Conservation (phyloP, 2,329 filamentous ascomycete genomes). For the Gnomoniopsis smithogilvyi region DNA sequence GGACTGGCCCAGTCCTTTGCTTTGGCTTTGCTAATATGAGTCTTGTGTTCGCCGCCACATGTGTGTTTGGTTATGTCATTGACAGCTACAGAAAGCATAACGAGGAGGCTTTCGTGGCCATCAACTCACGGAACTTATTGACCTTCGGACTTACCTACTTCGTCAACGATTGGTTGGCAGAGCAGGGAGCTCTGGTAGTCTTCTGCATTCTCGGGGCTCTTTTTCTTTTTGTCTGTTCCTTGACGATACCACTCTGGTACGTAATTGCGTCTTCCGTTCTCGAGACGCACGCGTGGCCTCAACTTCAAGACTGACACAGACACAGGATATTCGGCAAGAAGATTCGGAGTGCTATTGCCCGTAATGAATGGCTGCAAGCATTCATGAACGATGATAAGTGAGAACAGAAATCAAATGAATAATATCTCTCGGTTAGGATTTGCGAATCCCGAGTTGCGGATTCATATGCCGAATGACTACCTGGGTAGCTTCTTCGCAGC, state of each 20-base stretch:
- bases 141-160: conserved; percentile 45
- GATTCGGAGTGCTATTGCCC: conserved; percentile 38
- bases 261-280: conserved; percentile 34
- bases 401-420: too few species aligned
- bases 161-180: conserved; percentile 22
- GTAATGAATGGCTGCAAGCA: conserved; percentile 32
- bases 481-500: conserved; percentile 13
- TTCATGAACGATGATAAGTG: conserved; percentile 28
- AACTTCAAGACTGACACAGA: conserved; percentile 27
- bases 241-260: not conserved
- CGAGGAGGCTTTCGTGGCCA: conserved; percentile 49
- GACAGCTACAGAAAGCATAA: conserved; percentile 43
- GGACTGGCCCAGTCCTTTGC: conserved; percentile 43
- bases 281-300: conserved; percentile 37
- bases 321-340: conserved; percentile 44
- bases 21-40: conserved; percentile 48
- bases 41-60: conserved; percentile 42
- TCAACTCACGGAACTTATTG: conserved; percentile 45
- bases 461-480: conserved; percentile 23
- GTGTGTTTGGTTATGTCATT: conserved; percentile 48
- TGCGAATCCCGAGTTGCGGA: conserved; percentile 22
- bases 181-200: not conserved
- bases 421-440: not conserved
- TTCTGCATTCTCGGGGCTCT: not conserved
- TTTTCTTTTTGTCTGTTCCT: not conserved